Percentiles rank a stretch among this genome's conserved stretches.
phyloP scores from a whole-genome alignment of 2,329 filamentous ascomycete genomes.

The Calonectria naviculata region DNA sequence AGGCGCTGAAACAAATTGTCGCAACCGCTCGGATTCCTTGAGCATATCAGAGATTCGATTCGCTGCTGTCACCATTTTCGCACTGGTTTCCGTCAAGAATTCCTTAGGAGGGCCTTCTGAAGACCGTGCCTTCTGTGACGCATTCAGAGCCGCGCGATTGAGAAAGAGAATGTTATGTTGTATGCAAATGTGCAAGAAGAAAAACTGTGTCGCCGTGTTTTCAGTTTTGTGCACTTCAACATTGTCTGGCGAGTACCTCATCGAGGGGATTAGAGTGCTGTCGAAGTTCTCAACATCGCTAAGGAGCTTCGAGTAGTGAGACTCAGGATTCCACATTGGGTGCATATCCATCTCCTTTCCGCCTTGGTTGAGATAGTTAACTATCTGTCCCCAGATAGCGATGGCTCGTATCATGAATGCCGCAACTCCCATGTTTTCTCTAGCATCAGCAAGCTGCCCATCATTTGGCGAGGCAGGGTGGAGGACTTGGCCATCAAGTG shows the following conservation, averaged over 20 bases:
- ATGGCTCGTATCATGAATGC: slow-evolving; percentile 90
- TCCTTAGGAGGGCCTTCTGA: slow-evolving; percentile 78
- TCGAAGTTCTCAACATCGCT: slow-evolving; percentile 78
- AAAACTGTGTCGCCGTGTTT: slow-evolving; percentile 88
- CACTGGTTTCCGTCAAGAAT: slow-evolving; percentile 81
- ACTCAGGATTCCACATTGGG: slow-evolving; percentile 86
- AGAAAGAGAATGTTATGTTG: slow-evolving; percentile 93
- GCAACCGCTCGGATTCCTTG: slow-evolving; percentile 76
- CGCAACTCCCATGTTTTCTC: slow-evolving; percentile 92
- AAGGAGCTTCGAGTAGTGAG: slow-evolving; percentile 77
- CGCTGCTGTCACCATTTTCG: slow-evolving; percentile 84
- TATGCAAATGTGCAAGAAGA: slow-evolving; percentile 90
- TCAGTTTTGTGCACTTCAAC: slow-evolving; percentile 86
- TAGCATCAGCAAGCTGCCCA: slow-evolving; percentile 73
- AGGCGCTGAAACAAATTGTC: slow-evolving; percentile 83
- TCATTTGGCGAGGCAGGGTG: slow-evolving; percentile 71
- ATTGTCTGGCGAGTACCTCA: slow-evolving; percentile 86
- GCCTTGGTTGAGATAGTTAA: slow-evolving; percentile 90
- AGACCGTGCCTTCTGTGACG: slow-evolving; percentile 68
- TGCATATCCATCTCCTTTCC: slow-evolving; percentile 82
- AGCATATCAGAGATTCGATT: slow-evolving; percentile 88
- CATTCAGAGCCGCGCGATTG: slow-evolving; percentile 85
- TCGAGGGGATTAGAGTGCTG: slow-evolving; percentile 72
- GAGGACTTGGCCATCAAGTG: slow-evolving; percentile 77
- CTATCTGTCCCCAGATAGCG: slow-evolving; percentile 88